phyloP scores from a whole-genome alignment of 148 eudicot genomes.

The Camellia sinensis region DNA sequence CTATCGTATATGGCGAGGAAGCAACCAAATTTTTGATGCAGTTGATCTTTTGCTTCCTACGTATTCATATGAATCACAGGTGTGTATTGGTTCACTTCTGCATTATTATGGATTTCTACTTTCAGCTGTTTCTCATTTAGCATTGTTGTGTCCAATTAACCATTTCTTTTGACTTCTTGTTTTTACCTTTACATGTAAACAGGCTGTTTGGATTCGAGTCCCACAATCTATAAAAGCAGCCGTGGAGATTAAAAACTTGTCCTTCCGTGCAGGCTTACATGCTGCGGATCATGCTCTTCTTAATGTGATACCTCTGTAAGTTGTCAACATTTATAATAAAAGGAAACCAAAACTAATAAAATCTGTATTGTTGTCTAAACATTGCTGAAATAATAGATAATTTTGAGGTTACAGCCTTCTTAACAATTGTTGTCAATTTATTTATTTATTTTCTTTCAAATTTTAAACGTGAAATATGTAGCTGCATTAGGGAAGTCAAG shows the following conservation, averaged over 20 bases:
- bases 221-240: conserved; percentile 70
- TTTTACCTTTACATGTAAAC: conserved; percentile 14
- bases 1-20: conserved; percentile 68
- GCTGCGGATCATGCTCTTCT: conserved; percentile 97
- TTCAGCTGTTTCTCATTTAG: not conserved
- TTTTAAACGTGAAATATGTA: not conserved
- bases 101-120: not conserved
- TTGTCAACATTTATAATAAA: not conserved
- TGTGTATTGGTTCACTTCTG: conserved; percentile 22
- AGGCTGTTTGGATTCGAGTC: conserved; percentile 96
- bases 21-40: conserved; percentile 65
- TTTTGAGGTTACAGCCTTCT: not conserved
- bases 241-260: conserved; percentile 45
- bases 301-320: conserved; percentile 94
- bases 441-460: not conserved
- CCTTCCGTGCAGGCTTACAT: conserved; percentile 87
- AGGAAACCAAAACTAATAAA: not conserved
- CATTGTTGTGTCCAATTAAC: not conserved
- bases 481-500: not conserved
- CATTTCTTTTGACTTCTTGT: not conserved
- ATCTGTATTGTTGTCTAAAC: not conserved
- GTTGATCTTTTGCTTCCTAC: conserved; percentile 79
- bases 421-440: not conserved
- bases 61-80: conserved; percentile 87
- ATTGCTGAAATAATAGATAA: too few species aligned